Evolutionary conservation across 2,329 filamentous ascomycete genomes (phyloP), one percentile per base, ranked within the genome.

Genomic region (Microascus cirrosus): DNA sequence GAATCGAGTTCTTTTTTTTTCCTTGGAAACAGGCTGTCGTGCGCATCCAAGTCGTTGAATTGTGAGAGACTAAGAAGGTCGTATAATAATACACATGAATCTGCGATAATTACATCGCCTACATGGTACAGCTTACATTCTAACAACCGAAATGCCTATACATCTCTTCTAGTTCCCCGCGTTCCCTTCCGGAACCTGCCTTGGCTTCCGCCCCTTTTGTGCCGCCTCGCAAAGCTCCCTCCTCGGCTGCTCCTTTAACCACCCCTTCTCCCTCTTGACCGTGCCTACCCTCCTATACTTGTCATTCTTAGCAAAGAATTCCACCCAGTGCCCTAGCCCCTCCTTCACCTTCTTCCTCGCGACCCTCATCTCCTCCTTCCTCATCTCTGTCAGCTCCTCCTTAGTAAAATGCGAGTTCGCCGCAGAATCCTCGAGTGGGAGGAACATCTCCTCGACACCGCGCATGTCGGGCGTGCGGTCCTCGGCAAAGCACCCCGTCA

Each of bases 401-500:
- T 80, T 74, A 39, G 72, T 74, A 73, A 77, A 85, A 65, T 80
- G 71, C 39, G 67, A 65, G 69, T 92, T 87, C 28, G 87, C 79
- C 58, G 77, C 75, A 1, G 79, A 75, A 65, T 86, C 78, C 68
- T 86, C 83, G 36, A 83, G 64, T 1, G 84, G 84, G 10, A 93
- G 69, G 72, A 84, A 97, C 82, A 95, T 94, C 62, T 85, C 81
- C 74, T 97, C 94, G 4, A 90, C 86, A 53, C 94, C 94, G 61
- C 89, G 82, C 69, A 96, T 74, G 73, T 99, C 94, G 3, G 88
- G 80, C 1, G 86, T 94, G 35, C 85, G 77, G 76, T 99, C 94
- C 62, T 90, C 86, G 45, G 82, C 76, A 74, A 99, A 99, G 71
- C 94, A 99, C 20, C 90, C 90, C 2, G 94, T 97, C 11, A 99